phyloP scores from a whole-genome alignment of 805 yeast genomes.

The Saturnispora halmiae region DNA sequence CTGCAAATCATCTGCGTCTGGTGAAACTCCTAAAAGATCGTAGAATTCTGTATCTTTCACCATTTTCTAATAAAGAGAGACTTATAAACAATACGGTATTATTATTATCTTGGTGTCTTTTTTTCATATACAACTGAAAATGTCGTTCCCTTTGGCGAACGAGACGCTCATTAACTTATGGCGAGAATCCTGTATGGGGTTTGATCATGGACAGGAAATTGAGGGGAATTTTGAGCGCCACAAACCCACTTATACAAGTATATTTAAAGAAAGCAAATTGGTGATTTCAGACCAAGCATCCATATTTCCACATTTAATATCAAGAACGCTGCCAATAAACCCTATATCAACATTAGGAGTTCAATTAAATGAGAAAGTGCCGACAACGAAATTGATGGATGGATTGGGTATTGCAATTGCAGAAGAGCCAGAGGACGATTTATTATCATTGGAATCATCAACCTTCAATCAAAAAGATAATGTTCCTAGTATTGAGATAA shows the following conservation, averaged over 20 bases:
- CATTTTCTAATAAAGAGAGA: slow-evolving; percentile 43
- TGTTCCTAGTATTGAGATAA: not conserved
- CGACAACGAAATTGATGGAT: not conserved
- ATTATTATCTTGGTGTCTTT: not conserved
- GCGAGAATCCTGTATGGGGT: not conserved
- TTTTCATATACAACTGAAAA: not conserved
- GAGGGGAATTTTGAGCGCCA: not conserved
- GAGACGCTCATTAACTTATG: slow-evolving; percentile 14
- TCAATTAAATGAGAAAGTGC: too few relatives aligned
- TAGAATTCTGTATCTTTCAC: slow-evolving; percentile 70
- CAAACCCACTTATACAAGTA: not conserved
- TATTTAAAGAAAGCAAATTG: not conserved
- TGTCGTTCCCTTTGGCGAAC: slow-evolving; percentile 17
- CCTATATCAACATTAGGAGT: not conserved
- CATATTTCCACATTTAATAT: not conserved
- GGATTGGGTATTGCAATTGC: not conserved
- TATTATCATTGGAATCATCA: not conserved
- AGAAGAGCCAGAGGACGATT: not conserved
- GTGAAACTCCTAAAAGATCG: slow-evolving; percentile 50
- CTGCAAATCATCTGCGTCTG: slow-evolving; percentile 53
- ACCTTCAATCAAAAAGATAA: not conserved
- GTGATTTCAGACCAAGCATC: not conserved
- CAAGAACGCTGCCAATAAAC: not conserved
- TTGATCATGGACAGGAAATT: not conserved
- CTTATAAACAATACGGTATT: too few relatives aligned